These are phyloP conservation scores for Trypanosomatidae sp. DNA, from an alignment of 208 protist species.

Conservation along the genomic window DNA sequence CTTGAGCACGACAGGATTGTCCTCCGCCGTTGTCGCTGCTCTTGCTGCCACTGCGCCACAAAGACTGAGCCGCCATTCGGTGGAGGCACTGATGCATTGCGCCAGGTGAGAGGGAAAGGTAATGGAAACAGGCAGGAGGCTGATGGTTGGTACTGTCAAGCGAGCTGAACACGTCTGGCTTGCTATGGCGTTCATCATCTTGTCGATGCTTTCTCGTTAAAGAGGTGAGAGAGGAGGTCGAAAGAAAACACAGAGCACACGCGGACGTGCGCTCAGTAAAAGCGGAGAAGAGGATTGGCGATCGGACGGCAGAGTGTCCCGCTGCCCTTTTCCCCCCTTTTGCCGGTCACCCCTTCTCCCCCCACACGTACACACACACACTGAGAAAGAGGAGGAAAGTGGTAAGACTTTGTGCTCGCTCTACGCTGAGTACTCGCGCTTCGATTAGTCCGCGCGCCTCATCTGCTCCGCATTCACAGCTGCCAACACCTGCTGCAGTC, in stretches of 20 bases:
- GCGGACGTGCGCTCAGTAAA: background rate
- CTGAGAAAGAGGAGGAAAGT: background rate
- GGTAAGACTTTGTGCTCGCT: background rate
- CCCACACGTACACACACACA: background rate
- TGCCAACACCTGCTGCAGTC: slow-evolving; percentile 30
- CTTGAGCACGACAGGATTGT: background rate
- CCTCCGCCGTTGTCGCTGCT: background rate
- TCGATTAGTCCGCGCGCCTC: background rate
- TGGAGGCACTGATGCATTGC: background rate
- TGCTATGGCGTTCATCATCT: background rate
- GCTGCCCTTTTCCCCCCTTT: background rate
- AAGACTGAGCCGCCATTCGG: background rate
- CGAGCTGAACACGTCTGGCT: background rate
- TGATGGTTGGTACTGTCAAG: background rate
- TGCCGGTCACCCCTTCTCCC: too few relatives aligned
- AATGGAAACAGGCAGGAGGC: background rate
- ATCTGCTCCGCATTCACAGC: slow-evolving; percentile 11
- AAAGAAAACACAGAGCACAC: background rate
- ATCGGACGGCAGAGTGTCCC: background rate
- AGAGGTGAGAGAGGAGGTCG: background rate
- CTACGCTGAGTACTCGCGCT: background rate
- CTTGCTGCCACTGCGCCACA: background rate
- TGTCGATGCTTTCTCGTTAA: background rate
- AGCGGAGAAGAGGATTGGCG: background rate
- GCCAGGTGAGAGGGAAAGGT: background rate